These are phyloP conservation scores for Chlamydomonas schloesseri DNA, from an alignment of 139 green algal species.

Conservation along the genomic window DNA sequence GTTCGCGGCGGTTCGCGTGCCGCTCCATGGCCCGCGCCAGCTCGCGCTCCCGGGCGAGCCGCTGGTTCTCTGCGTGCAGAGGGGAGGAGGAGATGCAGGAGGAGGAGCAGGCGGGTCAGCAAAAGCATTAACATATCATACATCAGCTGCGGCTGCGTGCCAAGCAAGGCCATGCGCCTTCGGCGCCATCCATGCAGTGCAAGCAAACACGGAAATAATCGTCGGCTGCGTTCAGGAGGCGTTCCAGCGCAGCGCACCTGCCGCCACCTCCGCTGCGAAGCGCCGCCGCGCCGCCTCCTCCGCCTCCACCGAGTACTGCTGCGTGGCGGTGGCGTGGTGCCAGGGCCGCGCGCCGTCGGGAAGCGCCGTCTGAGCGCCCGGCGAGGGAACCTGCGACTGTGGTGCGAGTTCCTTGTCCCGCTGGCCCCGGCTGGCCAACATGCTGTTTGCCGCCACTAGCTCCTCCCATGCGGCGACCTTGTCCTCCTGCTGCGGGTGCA, in stretches of 20 bases:
- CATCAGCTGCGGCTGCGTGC: too few species aligned
- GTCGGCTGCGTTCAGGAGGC: too few species aligned
- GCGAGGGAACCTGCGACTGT: not conserved
- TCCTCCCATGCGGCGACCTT: not conserved
- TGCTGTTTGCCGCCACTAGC: not conserved
- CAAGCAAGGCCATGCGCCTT: too few species aligned
- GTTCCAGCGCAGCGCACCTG: not conserved
- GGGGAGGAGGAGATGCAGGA: not conserved
- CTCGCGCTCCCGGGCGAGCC: constrained; percentile 11
- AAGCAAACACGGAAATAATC: too few species aligned
- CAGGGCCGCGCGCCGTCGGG: constrained; percentile 25
- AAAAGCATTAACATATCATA: too few species aligned
- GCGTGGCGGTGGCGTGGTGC: constrained; percentile 24
- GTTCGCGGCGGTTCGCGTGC: not conserved
- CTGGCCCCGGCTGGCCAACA: not conserved
- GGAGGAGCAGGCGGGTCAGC: too few species aligned
- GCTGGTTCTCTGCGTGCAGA: constrained; percentile 22
- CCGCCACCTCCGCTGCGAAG: constrained; percentile 32
- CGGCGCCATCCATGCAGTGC: too few species aligned
- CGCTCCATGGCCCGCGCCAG: not conserved
- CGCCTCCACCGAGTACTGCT: not conserved
- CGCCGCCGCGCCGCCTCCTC: constrained; percentile 26
- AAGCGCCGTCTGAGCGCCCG: not conserved
- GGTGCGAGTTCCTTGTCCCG: too few species aligned
- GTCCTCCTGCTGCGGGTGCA: constrained; percentile 32